Conservation (phyloP, 352 stramenopile species). For the Globisporangium sylvaticum region DNA sequence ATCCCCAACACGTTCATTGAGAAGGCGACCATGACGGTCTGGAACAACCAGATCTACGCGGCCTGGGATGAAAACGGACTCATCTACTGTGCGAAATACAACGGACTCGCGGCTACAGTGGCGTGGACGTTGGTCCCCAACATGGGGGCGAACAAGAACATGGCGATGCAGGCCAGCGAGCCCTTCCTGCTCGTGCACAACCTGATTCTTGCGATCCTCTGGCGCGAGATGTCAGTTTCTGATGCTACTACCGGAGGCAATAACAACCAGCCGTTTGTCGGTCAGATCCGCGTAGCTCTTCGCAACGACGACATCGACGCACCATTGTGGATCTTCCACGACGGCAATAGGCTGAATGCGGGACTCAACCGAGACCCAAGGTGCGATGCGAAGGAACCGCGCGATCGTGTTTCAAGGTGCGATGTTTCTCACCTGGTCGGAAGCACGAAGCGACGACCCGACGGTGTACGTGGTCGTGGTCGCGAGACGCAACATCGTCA, state of each 20-base stretch:
- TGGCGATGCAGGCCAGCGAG: constrained; percentile 40
- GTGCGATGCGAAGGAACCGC: constrained; percentile 34
- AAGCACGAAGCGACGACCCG: constrained; percentile 27
- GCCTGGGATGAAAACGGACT: constrained; percentile 68
- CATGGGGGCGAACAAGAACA: constrained; percentile 59
- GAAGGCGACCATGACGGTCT: constrained; percentile 35
- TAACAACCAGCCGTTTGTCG: constrained; percentile 17
- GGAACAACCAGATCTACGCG: constrained; percentile 48
- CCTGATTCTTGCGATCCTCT: constrained; percentile 51
- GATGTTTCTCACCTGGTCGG: constrained; percentile 62
- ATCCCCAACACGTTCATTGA: constrained; percentile 51
- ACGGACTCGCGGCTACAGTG: constrained; percentile 27
- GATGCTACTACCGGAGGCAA: constrained; percentile 3
- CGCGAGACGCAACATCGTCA: constrained; percentile 43
- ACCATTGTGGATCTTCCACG: constrained; percentile 71
- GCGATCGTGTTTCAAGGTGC: constrained; percentile 41
- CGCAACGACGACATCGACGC: constrained; percentile 47
- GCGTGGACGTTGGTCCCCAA: constrained; percentile 64
- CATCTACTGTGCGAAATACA: constrained; percentile 52
- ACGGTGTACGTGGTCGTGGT: constrained; percentile 50
- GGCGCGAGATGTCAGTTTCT: constrained; percentile 35
- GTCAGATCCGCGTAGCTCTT: constrained; percentile 55
- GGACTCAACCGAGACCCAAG: constrained; percentile 50
- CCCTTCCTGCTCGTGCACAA: constrained; percentile 56
- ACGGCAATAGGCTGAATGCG: constrained; percentile 33